phyloP scores from a whole-genome alignment of 192 early-diverging fungal species.

The Coemansia sp. region DNA sequence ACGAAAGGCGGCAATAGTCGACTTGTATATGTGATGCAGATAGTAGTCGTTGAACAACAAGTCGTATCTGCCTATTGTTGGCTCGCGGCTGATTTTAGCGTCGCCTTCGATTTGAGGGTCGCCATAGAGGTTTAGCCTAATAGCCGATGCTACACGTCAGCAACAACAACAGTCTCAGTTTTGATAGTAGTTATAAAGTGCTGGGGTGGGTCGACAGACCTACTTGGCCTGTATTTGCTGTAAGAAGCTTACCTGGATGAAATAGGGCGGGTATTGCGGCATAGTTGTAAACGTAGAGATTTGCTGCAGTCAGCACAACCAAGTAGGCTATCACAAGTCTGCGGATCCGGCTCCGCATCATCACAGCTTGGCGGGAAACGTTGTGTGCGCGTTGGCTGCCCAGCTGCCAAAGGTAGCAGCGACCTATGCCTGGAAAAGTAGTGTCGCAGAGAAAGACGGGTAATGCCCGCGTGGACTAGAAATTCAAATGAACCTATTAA shows the following conservation, averaged over 20 bases:
- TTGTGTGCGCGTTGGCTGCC: not conserved
- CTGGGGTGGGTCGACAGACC: not conserved
- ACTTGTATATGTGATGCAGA: slow-evolving; percentile 60
- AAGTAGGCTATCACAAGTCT: slow-evolving; percentile 19
- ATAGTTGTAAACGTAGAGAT: slow-evolving; percentile 51
- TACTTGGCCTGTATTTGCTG: not conserved
- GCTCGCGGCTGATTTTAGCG: slow-evolving; percentile 61
- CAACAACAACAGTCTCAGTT: not conserved
- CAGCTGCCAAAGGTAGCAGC: not conserved
- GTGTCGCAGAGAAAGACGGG: not conserved
- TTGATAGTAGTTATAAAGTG: not conserved
- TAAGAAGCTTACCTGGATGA: slow-evolving; percentile 25
- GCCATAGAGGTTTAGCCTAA: slow-evolving; percentile 63
- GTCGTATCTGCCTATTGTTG: slow-evolving; percentile 57
- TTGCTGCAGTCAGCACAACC: slow-evolving; percentile 22
- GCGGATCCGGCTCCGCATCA: slow-evolving; percentile 11
- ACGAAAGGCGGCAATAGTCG: slow-evolving; percentile 51
- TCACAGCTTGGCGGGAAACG: not conserved
- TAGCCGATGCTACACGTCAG: slow-evolving; percentile 29
- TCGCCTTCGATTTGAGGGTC: slow-evolving; percentile 74
- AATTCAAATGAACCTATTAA: not conserved
- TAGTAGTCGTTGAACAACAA: slow-evolving; percentile 64
- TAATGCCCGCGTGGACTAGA: not conserved
- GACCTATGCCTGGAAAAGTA: not conserved
- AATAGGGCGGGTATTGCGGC: slow-evolving; percentile 21